A percentile compares a stretch with the other conserved stretches of the same genome.
phyloP scores from a whole-genome alignment of 441 rosid genomes.

The Biscutella laevigata region DNA sequence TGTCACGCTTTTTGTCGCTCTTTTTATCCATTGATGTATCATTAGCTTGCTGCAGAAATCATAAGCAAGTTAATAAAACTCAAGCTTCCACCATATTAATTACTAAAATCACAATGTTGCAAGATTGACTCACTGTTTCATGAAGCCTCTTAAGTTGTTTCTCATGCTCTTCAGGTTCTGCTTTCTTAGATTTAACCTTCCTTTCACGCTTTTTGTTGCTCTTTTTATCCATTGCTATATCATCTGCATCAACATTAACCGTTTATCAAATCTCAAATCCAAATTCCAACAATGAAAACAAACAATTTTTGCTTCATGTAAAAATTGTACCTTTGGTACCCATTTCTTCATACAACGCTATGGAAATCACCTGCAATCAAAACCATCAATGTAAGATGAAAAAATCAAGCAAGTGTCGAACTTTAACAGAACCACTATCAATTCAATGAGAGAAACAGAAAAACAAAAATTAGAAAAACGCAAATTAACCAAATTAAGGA shows the following conservation, averaged over 20 bases:
- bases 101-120: not conserved
- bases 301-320: no score
- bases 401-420: no score
- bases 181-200: conserved; percentile 33
- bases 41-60: conserved; percentile 72
- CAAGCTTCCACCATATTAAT: not conserved
- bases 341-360: no score
- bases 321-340: no score
- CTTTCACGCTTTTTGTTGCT: conserved; percentile 24
- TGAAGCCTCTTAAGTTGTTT: conserved; percentile 58
- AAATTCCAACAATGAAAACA: not conserved
- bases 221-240: conserved; percentile 19
- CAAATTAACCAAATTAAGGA: no score
- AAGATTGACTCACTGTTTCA: conserved; percentile 36
- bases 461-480: no score
- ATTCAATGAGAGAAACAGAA: no score
- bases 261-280: not conserved
- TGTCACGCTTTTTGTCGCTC: conserved; percentile 24
- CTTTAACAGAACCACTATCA: no score
- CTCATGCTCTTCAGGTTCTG: conserved; percentile 57
- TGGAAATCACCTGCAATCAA: no score
- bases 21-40: conserved; percentile 21
- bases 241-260: conserved; percentile 21
- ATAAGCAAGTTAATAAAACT: not conserved
- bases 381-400: no score